These are phyloP conservation scores for Gossypium gossypioides DNA, from an alignment of 441 rosid genomes.

Conservation along the genomic window DNA sequence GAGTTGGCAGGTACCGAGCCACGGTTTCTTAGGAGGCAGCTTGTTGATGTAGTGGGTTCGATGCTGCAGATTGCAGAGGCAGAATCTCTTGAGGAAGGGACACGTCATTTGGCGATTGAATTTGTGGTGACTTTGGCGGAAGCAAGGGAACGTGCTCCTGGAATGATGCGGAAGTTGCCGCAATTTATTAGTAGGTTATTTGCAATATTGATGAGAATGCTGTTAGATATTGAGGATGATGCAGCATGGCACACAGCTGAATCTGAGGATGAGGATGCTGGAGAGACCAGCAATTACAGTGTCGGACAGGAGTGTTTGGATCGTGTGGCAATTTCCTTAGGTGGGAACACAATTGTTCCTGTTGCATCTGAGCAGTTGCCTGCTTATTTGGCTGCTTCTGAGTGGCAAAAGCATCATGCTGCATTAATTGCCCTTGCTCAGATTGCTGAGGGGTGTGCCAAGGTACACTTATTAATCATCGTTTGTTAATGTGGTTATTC, in stretches of 20 bases:
- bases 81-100: constrained; percentile 82
- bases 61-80: constrained; percentile 67
- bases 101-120: constrained; percentile 83
- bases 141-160: constrained; percentile 5
- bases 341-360: constrained; percentile 93
- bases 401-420: constrained; percentile 98
- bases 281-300: constrained; percentile 81
- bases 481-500: not conserved
- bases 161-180: constrained; percentile 87
- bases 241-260: constrained; percentile 90
- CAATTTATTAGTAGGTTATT: constrained; percentile 86
- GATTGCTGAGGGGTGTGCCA: constrained; percentile 98
- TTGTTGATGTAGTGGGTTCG: constrained; percentile 55
- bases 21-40: constrained; percentile 71
- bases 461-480: constrained; percentile 27
- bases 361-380: constrained; percentile 93
- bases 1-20: constrained; percentile 96
- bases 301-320: constrained; percentile 98
- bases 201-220: constrained; percentile 77
- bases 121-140: constrained; percentile 55
- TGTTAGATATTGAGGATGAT: constrained; percentile 86
- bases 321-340: constrained; percentile 79
- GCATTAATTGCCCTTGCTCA: constrained; percentile 93
- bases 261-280: constrained; percentile 88
- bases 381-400: constrained; percentile 73